Conservation (phyloP, 83 land plant species). For the Isoetes engelmannii region DNA sequence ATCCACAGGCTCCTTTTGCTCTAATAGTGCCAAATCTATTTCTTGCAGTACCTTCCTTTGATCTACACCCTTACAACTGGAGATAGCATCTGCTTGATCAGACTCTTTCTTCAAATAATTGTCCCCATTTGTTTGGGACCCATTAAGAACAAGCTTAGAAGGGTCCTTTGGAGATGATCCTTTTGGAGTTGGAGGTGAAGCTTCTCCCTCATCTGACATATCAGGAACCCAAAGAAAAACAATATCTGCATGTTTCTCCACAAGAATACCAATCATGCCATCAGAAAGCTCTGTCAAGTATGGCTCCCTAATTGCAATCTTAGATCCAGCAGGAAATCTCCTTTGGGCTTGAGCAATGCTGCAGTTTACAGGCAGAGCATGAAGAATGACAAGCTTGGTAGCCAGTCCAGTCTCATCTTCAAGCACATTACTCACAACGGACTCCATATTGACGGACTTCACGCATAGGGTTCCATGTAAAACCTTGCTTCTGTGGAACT, state of each 20-base stretch:
- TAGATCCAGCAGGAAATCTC: slow-evolving; percentile 22
- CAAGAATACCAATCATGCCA: slow-evolving; percentile 26
- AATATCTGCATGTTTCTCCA: slow-evolving; percentile 27
- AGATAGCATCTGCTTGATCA: background rate
- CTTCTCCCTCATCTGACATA: slow-evolving; percentile 4
- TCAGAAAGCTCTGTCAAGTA: slow-evolving; percentile 26
- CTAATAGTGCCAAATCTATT: background rate
- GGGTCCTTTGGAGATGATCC: background rate
- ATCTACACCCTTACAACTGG: background rate
- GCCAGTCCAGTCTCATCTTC: slow-evolving; percentile 33
- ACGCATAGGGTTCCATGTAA: slow-evolving; percentile 30
- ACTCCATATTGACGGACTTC: slow-evolving; percentile 17
- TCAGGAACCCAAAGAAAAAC: slow-evolving; percentile 27
- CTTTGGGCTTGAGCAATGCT: slow-evolving; percentile 30
- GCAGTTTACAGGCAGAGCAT: slow-evolving; percentile 22
- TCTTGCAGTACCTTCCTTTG: background rate
- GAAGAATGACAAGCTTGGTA: slow-evolving; percentile 14
- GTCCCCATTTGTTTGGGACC: background rate
- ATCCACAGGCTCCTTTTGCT: background rate
- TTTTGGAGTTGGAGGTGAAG: background rate
- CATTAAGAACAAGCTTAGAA: background rate
- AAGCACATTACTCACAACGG: slow-evolving; percentile 25
- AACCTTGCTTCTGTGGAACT: slow-evolving; percentile 25
- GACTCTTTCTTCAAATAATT: background rate
- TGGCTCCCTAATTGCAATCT: slow-evolving; percentile 29